Evolutionary conservation across 176 grass and related monocot species (phyloP).

Genomic region (Microstegium vimineum): DNA sequence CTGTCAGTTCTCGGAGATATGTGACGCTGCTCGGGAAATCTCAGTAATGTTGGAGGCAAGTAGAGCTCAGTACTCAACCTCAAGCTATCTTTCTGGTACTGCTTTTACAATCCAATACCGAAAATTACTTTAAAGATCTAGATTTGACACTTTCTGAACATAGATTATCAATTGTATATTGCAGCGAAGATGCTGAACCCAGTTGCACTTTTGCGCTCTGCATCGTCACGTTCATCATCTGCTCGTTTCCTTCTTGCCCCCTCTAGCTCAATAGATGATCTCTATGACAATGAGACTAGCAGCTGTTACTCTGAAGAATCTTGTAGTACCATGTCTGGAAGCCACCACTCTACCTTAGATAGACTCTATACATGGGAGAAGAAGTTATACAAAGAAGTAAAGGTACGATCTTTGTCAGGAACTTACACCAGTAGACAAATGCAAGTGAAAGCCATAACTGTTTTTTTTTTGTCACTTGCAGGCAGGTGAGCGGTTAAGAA

Average conservation of each 20-base stretch:
- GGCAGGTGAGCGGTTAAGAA: slow-evolving; percentile 73
- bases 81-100: slow-evolving; percentile 84
- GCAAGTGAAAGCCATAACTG: neutral
- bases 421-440: slow-evolving; percentile 1
- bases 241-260: slow-evolving; percentile 69
- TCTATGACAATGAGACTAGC: slow-evolving; percentile 71
- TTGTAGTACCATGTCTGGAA: slow-evolving; percentile 57
- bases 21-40: slow-evolving; percentile 72
- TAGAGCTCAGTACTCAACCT: slow-evolving; percentile 70
- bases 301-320: slow-evolving; percentile 83
- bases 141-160: slow-evolving; percentile 25
- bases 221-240: slow-evolving; percentile 79
- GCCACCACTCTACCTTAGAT: slow-evolving; percentile 92
- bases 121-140: slow-evolving; percentile 17
- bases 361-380: slow-evolving; percentile 96
- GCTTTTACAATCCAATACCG: slow-evolving; percentile 38
- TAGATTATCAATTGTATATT: slow-evolving; percentile 24
- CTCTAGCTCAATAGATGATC: slow-evolving; percentile 71
- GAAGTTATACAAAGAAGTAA: slow-evolving; percentile 97
- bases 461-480: slow-evolving; percentile 39
- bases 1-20: slow-evolving; percentile 75
- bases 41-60: slow-evolving; percentile 87
- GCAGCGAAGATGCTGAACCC: slow-evolving; percentile 86
- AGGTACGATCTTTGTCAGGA: slow-evolving; percentile 46
- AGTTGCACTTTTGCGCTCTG: slow-evolving; percentile 61